Conservation (phyloP, 805 yeast genomes). For the Starmera quercuum region DNA sequence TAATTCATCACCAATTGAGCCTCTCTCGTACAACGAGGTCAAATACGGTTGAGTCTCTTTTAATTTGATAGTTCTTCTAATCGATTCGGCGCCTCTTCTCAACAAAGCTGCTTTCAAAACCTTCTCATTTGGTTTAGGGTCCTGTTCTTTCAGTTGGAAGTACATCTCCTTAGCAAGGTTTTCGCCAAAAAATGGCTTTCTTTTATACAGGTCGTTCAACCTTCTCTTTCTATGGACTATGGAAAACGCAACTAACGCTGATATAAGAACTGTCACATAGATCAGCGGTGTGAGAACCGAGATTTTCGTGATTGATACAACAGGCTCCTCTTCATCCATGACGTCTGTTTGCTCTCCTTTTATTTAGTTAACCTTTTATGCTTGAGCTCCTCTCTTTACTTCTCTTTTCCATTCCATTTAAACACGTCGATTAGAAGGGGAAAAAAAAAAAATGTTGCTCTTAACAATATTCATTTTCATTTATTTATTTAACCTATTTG, state of each 20-base stretch:
- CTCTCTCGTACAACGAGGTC: slow-evolving; percentile 70
- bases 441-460: too few relatives aligned
- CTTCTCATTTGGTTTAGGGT: slow-evolving; percentile 64
- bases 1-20: slow-evolving; percentile 86
- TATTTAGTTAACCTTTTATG: too few relatives aligned
- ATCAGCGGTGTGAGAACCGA: slow-evolving; percentile 67
- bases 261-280: slow-evolving; percentile 61
- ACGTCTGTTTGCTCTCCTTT: too few relatives aligned
- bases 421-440: too few relatives aligned
- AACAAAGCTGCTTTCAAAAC: slow-evolving; percentile 62
- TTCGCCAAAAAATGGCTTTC: slow-evolving; percentile 68
- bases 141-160: slow-evolving; percentile 43
- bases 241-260: slow-evolving; percentile 64
- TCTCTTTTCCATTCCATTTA: too few relatives aligned
- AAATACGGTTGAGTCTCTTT: slow-evolving; percentile 71
- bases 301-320: slow-evolving; percentile 16
- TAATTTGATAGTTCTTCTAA: slow-evolving; percentile 74
- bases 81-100: slow-evolving; percentile 77
- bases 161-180: slow-evolving; percentile 63
- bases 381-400: too few relatives aligned
- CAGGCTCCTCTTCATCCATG: slow-evolving; percentile 1
- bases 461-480: too few relatives aligned
- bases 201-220: slow-evolving; percentile 40
- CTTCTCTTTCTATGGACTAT: slow-evolving; percentile 55
- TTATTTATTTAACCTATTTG: too few relatives aligned